These are phyloP conservation scores for Withania somnifera DNA, from an alignment of 305 asterid genomes.

Conservation along the genomic window DNA sequence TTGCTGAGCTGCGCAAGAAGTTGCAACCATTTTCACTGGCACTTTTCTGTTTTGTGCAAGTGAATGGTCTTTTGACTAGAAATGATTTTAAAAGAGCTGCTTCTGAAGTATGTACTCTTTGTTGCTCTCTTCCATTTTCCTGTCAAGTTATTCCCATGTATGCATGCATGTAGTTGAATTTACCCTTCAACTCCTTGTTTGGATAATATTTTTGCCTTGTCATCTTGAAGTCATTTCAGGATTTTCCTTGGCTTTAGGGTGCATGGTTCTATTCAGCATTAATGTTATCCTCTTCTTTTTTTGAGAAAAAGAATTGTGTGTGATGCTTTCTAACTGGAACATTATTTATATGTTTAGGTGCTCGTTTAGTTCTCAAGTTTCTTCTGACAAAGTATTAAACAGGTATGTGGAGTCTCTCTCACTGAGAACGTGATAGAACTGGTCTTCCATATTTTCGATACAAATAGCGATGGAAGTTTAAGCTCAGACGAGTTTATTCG, in stretches of 20 bases:
- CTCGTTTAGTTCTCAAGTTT: not conserved
- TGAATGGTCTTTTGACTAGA: slow-evolving; percentile 65
- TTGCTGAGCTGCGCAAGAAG: slow-evolving; percentile 60
- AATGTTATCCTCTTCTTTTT: not conserved
- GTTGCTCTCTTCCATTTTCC: not conserved
- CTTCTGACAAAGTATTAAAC: slow-evolving; percentile 12
- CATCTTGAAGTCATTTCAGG: not conserved
- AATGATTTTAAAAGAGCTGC: slow-evolving; percentile 83
- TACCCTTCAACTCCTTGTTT: not conserved
- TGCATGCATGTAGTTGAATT: not conserved
- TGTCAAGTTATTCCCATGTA: not conserved
- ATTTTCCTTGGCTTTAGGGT: not conserved
- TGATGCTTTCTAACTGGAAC: not conserved
- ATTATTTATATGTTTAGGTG: not conserved
- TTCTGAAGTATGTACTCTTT: slow-evolving; percentile 38
- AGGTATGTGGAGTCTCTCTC: slow-evolving; percentile 71
- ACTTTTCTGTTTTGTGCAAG: slow-evolving; percentile 64
- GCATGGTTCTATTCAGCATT: not conserved
- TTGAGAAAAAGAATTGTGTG: too few relatives aligned
- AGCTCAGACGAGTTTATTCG: slow-evolving; percentile 69
- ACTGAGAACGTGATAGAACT: slow-evolving; percentile 56
- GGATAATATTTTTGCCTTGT: not conserved
- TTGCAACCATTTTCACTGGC: slow-evolving; percentile 79
- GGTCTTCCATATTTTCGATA: slow-evolving; percentile 65
- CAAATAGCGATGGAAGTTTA: slow-evolving; percentile 63